Conservation (phyloP, 768 basidiomycete genomes). For the Suillus fuscotomentosus region DNA sequence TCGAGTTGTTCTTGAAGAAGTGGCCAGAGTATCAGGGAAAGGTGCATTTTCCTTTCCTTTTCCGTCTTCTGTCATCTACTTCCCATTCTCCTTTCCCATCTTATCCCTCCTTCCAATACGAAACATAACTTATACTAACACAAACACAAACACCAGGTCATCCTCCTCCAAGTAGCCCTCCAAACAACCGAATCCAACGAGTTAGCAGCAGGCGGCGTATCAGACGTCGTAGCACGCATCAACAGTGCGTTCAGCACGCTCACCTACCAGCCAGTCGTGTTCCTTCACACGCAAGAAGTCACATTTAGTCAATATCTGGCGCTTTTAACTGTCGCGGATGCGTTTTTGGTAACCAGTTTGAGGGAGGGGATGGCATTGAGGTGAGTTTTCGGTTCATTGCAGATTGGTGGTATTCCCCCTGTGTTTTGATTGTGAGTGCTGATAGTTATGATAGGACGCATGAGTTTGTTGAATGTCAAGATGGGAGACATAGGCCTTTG, state of each 20-base stretch:
- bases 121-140: background rate
- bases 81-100: background rate
- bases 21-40: constrained; percentile 80
- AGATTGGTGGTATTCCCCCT: background rate
- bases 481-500: constrained; percentile 61
- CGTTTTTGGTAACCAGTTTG: constrained; percentile 80
- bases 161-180: constrained; percentile 85
- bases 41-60: constrained; percentile 31
- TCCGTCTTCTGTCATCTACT: background rate
- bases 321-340: constrained; percentile 77
- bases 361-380: constrained; percentile 87
- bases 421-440: background rate
- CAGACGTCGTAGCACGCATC: constrained; percentile 72
- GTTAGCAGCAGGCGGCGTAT: constrained; percentile 60
- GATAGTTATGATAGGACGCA: constrained; percentile 44
- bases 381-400: constrained; percentile 10
- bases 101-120: background rate
- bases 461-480: constrained; percentile 86
- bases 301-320: constrained; percentile 87
- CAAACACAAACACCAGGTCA: constrained; percentile 42
- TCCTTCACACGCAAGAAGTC: constrained; percentile 80
- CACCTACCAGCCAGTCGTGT: constrained; percentile 86
- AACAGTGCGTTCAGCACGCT: constrained; percentile 82
- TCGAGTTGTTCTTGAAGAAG: constrained; percentile 77
- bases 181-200: constrained; percentile 81